Percentiles rank a stretch among this genome's conserved stretches.
These are phyloP conservation scores for Vitis vinifera DNA, from an alignment of 164 flowering plant genomes.

Conservation along the genomic window DNA sequence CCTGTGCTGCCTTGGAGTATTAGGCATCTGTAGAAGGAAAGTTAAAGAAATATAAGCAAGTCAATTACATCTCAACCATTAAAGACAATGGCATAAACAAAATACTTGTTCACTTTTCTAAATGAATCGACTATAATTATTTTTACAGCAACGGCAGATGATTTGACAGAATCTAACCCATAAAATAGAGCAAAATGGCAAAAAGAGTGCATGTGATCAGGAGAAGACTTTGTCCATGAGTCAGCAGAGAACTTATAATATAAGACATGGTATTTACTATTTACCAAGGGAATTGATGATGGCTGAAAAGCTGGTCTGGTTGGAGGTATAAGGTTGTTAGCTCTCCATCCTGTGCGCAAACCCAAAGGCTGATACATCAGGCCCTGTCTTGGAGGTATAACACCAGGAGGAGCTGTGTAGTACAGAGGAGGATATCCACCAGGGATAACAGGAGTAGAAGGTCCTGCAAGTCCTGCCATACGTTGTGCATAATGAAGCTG, in stretches of 20 bases:
- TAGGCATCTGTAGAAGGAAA: conserved; percentile 44
- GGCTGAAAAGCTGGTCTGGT: conserved; percentile 54
- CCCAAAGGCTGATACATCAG: conserved; percentile 71
- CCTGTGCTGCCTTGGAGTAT: conserved; percentile 45
- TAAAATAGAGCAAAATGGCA: not conserved
- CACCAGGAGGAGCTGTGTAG: conserved; percentile 54
- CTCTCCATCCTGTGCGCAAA: conserved; percentile 76
- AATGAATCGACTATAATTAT: not conserved
- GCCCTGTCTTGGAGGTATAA: conserved; percentile 55
- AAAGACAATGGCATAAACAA: not conserved
- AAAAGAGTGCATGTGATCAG: not conserved
- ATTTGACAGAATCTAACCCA: not conserved
- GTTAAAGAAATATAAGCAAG: not conserved
- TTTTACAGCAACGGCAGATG: not conserved
- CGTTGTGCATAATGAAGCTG: conserved; percentile 59
- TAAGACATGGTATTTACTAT: conserved; percentile 1
- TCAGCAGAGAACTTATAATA: not conserved
- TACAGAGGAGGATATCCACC: conserved; percentile 65
- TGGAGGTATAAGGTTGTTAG: conserved; percentile 48
- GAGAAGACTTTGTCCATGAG: not conserved
- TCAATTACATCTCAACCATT: not conserved
- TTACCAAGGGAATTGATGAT: conserved; percentile 42
- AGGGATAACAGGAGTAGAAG: conserved; percentile 54
- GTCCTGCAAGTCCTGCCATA: conserved; percentile 49
- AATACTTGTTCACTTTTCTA: not conserved